These are phyloP conservation scores for Ophiostoma tasmaniense DNA, from an alignment of 2,329 filamentous ascomycete genomes.

Conservation along the genomic window DNA sequence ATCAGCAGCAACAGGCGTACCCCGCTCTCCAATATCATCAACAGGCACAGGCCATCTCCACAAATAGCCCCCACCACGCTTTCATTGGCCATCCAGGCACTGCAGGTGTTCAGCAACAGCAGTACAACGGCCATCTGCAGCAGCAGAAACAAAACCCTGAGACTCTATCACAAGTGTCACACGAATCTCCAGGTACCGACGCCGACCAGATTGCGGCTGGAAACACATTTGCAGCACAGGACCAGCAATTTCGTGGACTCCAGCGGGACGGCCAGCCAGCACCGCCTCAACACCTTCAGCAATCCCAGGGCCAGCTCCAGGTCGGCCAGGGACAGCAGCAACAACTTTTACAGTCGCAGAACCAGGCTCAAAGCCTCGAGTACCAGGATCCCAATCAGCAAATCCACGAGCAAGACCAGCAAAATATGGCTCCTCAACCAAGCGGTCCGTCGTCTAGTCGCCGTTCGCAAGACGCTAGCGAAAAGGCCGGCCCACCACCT, in stretches of 20 bases:
- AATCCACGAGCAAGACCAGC: slow-evolving; percentile 8
- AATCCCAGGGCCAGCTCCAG: slow-evolving; percentile 29
- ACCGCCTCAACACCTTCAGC: slow-evolving; percentile 9
- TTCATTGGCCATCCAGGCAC: slow-evolving; percentile 26
- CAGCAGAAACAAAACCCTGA: slow-evolving; percentile 44
- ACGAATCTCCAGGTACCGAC: slow-evolving; percentile 49
- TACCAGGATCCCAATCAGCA: slow-evolving; percentile 5
- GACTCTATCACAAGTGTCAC: slow-evolving; percentile 53
- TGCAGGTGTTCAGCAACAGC: slow-evolving; percentile 25
- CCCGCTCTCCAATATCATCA: slow-evolving; percentile 19
- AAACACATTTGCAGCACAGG: slow-evolving; percentile 29
- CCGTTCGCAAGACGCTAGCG: slow-evolving; percentile 40
- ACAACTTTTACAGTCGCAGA: slow-evolving; percentile 23
- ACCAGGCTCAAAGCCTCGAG: neutral
- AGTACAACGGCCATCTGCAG: slow-evolving; percentile 19
- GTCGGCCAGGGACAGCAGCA: slow-evolving; percentile 26
- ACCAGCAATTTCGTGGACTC: slow-evolving; percentile 24
- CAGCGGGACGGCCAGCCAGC: slow-evolving; percentile 5
- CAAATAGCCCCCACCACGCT: slow-evolving; percentile 27
- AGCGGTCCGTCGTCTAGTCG: slow-evolving; percentile 37
- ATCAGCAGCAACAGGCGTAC: slow-evolving; percentile 29
- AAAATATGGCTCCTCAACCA: slow-evolving; percentile 40
- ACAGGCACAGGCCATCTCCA: slow-evolving; percentile 19
- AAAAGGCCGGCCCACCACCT: slow-evolving; percentile 35
- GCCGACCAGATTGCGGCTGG: slow-evolving; percentile 34